phyloP scores from a whole-genome alignment of 2,329 filamentous ascomycete genomes.

The Trichophyton rubrum region DNA sequence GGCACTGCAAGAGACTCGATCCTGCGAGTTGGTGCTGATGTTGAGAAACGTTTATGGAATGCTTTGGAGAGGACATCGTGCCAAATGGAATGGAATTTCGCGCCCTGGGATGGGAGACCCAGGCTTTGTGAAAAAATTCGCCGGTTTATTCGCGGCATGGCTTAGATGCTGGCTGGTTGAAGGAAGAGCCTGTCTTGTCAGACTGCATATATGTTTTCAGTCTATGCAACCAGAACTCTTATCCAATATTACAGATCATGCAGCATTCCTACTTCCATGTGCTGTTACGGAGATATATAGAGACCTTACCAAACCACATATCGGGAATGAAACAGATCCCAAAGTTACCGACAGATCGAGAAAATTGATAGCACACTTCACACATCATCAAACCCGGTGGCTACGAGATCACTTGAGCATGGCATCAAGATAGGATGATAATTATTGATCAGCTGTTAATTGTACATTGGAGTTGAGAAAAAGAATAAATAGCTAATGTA shows the following conservation, averaged over 20 bases:
- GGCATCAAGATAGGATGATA: not conserved
- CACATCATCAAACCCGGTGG: not conserved
- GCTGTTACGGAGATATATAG: too few species aligned
- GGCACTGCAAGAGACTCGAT: constrained; percentile 23
- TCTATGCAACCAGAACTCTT: not conserved
- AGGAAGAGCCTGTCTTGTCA: not conserved
- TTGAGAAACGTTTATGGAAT: constrained; percentile 30
- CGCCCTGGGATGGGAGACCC: constrained; percentile 12
- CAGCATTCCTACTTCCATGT: too few species aligned
- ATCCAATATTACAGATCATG: too few species aligned
- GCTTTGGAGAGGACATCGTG: constrained; percentile 32
- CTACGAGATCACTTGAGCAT: not conserved
- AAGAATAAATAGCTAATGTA: not conserved
- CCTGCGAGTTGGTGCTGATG: constrained; percentile 28
- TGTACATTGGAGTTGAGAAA: not conserved
- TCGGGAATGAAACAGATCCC: too few species aligned
- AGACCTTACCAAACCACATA: too few species aligned
- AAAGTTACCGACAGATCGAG: too few species aligned
- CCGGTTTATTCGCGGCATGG: constrained; percentile 13
- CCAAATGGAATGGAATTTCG: constrained; percentile 19
- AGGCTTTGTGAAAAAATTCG: constrained; percentile 13
- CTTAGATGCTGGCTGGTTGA: not conserved
- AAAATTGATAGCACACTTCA: not conserved
- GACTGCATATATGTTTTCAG: not conserved
- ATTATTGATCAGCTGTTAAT: not conserved